Evolutionary conservation across 345 rosid species (phyloP), one percentile per base, ranked within the genome.

Genomic region (Reutealis trisperma): DNA sequence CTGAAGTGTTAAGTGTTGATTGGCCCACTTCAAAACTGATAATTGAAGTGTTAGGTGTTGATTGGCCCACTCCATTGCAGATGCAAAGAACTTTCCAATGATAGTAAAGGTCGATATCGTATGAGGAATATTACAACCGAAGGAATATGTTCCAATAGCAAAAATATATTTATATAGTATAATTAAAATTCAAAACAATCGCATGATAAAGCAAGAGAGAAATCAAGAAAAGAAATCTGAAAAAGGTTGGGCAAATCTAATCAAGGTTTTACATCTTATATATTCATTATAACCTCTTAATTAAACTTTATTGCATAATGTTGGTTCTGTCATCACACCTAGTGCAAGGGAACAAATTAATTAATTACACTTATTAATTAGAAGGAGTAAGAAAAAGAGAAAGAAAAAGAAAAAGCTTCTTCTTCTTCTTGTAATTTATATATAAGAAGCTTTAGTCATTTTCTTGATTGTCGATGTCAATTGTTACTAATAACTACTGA

Each of bases 251-350:
- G 76, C 84, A 84, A 79, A 84, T 86, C 86, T 79, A 45, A 57
- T 63, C 65, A 59, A 66, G 68, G 11, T 22, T 61, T 11, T 61
- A 22, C 41, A 37, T 4, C 0, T 37, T 37, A 37, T 37, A 37
- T 37, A 37, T 65, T 65, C 3, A 65, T 61, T 41, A 76, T 67
- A 37, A 6, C 41, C 41, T 62, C 64, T 59, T 24, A n/a, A 70
- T 72, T 55, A 32, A 12, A 71, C 7, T 2, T 58, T 6, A 9
- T 22, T 41, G 58, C 71, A 25, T 32, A 9, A 37, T 44, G 78
- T 76, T 61, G 82, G 70, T 79, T 82, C 82, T 82, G 80, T 85
- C 81, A 78, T 83, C 84, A 78, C 83, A 54, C 80, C 84, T 77
- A 71, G 63, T 42, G 72, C 74, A 44, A 65, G 52, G 63, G 69